phyloP scores from a whole-genome alignment of 2,329 filamentous ascomycete species.

The Aureobasidium sp. region DNA sequence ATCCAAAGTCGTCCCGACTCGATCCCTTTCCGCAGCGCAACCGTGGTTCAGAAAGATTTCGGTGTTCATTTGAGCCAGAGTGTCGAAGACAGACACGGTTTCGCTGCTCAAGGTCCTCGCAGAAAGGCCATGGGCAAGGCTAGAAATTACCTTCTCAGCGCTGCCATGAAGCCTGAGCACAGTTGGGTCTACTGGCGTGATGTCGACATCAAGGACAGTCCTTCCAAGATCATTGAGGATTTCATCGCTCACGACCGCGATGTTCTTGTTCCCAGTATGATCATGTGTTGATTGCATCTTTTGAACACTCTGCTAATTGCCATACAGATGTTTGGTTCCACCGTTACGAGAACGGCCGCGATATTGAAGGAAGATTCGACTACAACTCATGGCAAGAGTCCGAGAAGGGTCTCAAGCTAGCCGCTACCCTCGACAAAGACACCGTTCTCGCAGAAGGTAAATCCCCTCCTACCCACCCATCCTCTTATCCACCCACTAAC shows the following conservation, averaged over 20 bases:
- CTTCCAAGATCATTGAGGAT: slow-evolving; percentile 80
- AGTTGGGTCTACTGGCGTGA: slow-evolving; percentile 99
- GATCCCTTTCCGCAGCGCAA: slow-evolving; percentile 75
- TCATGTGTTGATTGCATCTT: background rate
- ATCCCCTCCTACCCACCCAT: no score
- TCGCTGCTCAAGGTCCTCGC: slow-evolving; percentile 78
- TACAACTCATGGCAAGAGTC: slow-evolving; percentile 99
- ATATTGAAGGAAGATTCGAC: slow-evolving; percentile 96
- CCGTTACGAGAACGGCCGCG: slow-evolving; percentile 64
- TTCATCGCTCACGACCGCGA: slow-evolving; percentile 92
- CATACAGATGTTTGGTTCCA: slow-evolving; percentile 89
- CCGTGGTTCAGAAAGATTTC: slow-evolving; percentile 89
- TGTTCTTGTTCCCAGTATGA: slow-evolving; percentile 85
- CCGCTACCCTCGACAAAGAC: slow-evolving; percentile 66
- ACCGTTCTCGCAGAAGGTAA: slow-evolving; percentile 79
- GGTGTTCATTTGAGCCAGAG: slow-evolving; percentile 62
- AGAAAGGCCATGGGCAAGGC: slow-evolving; percentile 85
- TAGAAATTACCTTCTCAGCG: slow-evolving; percentile 80
- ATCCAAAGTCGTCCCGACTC: slow-evolving; percentile 71
- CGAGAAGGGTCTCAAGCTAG: slow-evolving; percentile 68
- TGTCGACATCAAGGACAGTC: slow-evolving; percentile 90
- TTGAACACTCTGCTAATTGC: background rate
- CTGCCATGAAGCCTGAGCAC: slow-evolving; percentile 84
- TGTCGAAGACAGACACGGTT: slow-evolving; percentile 76
- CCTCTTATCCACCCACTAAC: slow-evolving; percentile 3